Evolutionary conservation across 306 rosid species (phyloP), one percentile per base, ranked within the genome.

Genomic region (Delonix regia): DNA sequence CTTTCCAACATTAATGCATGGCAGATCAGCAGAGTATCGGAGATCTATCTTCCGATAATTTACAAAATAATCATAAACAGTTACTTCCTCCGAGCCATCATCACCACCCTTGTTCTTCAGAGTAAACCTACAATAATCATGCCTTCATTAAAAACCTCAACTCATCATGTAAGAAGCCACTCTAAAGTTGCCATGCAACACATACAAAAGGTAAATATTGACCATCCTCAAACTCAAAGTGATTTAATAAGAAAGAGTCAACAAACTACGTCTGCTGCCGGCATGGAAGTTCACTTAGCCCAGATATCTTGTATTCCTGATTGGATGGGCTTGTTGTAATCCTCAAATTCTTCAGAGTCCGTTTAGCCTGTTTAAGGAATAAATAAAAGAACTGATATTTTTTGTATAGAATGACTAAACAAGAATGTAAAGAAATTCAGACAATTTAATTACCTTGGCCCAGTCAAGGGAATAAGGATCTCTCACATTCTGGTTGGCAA

Each of bases 1-100:
- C 89, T 92, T 96, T 60, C 99, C 99, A 39, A 91, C 98, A 84
- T 96, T 96, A 62, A 96, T 78, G 59, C 99, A 96, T 0, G 99
- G 99, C 15, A 96, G 84, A 60, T 90, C 91, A 0, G 76, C 87
- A 69, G 98, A 96, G 76, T 96, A 96, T 0, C 84, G 89, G 44
- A 96, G 82, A 4, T 85, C 83, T 28, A 93, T 90, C 49, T 87
- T 86, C 0, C 97, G 96, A 48, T 78, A 69, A 47, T 87, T 90
- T 4, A 80, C 87, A 88, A 93, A 96, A 78, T 96, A 96, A 69
- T 96, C 94, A 70, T 83, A 84, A 19, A 96, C 99, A 28, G 98
- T 88, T 70, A 96, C 83, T 79, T 96, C 99, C 21, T 73, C 62
- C 3, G 49, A 7, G 15, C 15, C 62, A 2, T 69, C 98, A 30